Evolutionary conservation across 192 early-diverging fungal genomes (phyloP).

Genomic region (Coemansia guatemalensis): DNA sequence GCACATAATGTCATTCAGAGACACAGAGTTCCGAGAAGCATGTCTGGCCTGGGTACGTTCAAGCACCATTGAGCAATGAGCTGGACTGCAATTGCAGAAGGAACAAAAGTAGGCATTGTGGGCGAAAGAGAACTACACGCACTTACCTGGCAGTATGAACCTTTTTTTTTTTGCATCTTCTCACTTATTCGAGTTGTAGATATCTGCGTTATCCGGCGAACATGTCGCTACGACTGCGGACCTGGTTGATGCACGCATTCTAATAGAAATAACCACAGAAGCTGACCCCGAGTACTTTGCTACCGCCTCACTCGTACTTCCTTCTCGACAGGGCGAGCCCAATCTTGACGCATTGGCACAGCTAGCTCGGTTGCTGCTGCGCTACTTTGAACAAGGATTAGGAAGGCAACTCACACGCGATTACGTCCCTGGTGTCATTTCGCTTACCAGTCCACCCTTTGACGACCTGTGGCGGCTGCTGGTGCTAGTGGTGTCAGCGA

Average conservation of each 20-base stretch:
- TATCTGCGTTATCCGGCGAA: conserved; percentile 28
- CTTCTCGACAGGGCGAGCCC: conserved; percentile 19
- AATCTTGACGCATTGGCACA: conserved; percentile 49
- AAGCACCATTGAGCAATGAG: background rate
- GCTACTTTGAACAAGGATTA: conserved; percentile 36
- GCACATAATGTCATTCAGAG: conserved; percentile 10
- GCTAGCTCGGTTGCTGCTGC: conserved; percentile 43
- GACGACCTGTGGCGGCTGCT: conserved; percentile 49
- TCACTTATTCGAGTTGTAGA: conserved; percentile 16
- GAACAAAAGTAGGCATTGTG: background rate
- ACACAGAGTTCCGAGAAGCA: conserved; percentile 31
- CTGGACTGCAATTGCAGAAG: background rate
- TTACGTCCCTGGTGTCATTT: conserved; percentile 32
- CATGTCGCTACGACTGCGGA: conserved; percentile 12
- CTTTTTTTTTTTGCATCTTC: background rate
- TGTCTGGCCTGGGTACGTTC: conserved; percentile 34
- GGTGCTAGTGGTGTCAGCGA: conserved; percentile 38
- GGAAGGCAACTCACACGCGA: conserved; percentile 27
- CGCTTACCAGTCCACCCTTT: conserved; percentile 26
- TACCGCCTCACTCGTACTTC: conserved; percentile 44
- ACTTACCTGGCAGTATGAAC: too few relatives aligned
- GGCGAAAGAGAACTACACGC: too few relatives aligned
- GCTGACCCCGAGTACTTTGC: conserved; percentile 51
- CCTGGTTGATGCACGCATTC: conserved; percentile 39
- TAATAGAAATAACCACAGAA: conserved; percentile 35